Conservation (phyloP, 2,329 filamentous ascomycete genomes). For the Endothia cerciana region DNA sequence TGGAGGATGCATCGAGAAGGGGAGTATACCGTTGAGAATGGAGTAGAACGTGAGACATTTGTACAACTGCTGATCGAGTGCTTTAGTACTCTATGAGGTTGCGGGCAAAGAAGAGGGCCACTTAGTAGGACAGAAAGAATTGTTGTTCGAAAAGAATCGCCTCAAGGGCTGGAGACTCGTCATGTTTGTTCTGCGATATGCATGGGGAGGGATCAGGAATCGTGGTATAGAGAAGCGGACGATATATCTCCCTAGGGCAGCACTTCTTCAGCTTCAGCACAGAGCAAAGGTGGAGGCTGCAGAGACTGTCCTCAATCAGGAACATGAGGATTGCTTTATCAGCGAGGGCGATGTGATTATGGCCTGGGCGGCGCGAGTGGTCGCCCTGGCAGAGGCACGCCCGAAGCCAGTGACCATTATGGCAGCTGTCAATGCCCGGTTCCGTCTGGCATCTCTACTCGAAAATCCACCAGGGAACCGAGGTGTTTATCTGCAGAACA, state of each 20-base stretch:
- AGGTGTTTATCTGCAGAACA: slow-evolving; percentile 37
- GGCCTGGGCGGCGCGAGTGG: slow-evolving; percentile 41
- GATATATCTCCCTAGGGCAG: slow-evolving; percentile 42
- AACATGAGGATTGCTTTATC: slow-evolving; percentile 39
- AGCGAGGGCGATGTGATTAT: slow-evolving; percentile 49
- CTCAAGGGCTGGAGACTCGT: slow-evolving; percentile 8
- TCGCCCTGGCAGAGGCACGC: slow-evolving; percentile 32
- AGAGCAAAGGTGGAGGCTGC: slow-evolving; percentile 38
- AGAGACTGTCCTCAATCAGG: slow-evolving; percentile 19
- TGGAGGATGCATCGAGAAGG: background rate
- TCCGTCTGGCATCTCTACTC: slow-evolving; percentile 32
- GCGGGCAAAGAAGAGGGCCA: background rate
- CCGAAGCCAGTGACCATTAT: slow-evolving; percentile 34
- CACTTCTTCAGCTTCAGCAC: slow-evolving; percentile 37
- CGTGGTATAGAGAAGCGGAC: slow-evolving; percentile 39
- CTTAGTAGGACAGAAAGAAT: background rate
- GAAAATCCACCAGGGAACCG: background rate
- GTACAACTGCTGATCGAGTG: background rate
- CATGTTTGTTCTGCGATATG: slow-evolving; percentile 30
- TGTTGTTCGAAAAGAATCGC: background rate
- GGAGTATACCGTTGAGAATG: background rate
- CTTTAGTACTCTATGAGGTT: slow-evolving; percentile 1
- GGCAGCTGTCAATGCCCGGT: slow-evolving; percentile 36
- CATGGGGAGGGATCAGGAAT: slow-evolving; percentile 38
- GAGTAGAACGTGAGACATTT: background rate